phyloP scores from a whole-genome alignment of 2,329 filamentous ascomycete genomes.

The Alternaria sp. region DNA sequence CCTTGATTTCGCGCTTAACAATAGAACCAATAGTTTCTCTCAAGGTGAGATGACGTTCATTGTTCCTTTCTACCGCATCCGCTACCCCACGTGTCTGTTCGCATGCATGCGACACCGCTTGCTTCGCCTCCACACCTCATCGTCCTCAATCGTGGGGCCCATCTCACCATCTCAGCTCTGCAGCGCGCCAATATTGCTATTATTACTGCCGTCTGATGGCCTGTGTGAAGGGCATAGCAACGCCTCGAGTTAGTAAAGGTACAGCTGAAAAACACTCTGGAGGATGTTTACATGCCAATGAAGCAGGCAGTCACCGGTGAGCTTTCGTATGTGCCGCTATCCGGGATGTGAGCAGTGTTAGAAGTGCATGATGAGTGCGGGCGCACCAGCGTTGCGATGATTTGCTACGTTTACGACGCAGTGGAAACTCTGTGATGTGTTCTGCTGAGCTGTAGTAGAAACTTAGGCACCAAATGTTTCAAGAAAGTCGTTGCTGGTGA shows the following conservation, averaged over 20 bases:
- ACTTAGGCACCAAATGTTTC: neutral
- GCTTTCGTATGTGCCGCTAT: neutral
- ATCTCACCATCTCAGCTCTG: constrained; percentile 2
- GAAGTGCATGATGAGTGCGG: neutral
- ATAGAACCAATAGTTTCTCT: neutral
- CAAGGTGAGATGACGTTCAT: neutral
- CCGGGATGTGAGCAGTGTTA: neutral
- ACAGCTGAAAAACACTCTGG: neutral
- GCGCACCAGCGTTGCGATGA: neutral
- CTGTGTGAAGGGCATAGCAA: neutral
- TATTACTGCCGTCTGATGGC: neutral
- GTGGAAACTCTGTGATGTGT: neutral
- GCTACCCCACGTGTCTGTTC: neutral
- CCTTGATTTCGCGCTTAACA: neutral
- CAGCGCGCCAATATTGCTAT: neutral
- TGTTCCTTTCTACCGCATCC: neutral
- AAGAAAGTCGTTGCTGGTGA: no score
- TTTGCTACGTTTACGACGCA: neutral
- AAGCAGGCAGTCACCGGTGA: neutral
- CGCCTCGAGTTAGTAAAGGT: neutral
- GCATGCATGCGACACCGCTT: constrained; percentile 4
- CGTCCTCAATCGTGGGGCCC: neutral
- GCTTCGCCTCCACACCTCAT: constrained; percentile 10
- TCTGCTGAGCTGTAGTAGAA: neutral
- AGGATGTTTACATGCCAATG: neutral